These are phyloP conservation scores for Paracoccidioides brasiliensis DNA, from an alignment of 2,329 filamentous ascomycete genomes.

Conservation along the genomic window DNA sequence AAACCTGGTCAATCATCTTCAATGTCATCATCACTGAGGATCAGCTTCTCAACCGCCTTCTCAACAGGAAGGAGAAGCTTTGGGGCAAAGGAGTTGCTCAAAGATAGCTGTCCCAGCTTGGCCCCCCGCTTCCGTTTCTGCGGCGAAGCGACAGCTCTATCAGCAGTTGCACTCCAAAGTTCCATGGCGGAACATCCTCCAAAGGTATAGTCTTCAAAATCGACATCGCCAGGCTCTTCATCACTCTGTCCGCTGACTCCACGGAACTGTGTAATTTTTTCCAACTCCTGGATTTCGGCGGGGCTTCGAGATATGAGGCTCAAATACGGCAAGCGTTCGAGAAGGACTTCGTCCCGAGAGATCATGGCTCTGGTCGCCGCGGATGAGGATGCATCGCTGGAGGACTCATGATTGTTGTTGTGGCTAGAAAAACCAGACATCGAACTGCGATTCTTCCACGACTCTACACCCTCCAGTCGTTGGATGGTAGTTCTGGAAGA, in stretches of 20 bases:
- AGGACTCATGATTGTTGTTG: not conserved
- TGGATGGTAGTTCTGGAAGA: slow-evolving; percentile 2
- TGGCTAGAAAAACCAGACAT: slow-evolving; percentile 1
- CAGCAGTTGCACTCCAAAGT: slow-evolving; percentile 7
- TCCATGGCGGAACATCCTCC: slow-evolving; percentile 7
- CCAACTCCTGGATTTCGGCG: slow-evolving; percentile 43
- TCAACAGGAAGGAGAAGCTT: slow-evolving; percentile 23
- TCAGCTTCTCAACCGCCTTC: slow-evolving; percentile 49
- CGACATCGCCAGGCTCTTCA: slow-evolving; percentile 33
- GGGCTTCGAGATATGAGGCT: slow-evolving; percentile 43
- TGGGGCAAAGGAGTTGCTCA: slow-evolving; percentile 14
- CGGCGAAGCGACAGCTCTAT: slow-evolving; percentile 1
- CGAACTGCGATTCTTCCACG: slow-evolving; percentile 18
- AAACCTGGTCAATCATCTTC: slow-evolving; percentile 43
- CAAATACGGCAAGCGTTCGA: slow-evolving; percentile 82
- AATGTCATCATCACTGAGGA: slow-evolving; percentile 74
- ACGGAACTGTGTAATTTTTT: slow-evolving; percentile 55
- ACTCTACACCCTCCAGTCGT: slow-evolving; percentile 21
- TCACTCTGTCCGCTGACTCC: slow-evolving; percentile 39
- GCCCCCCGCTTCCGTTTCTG: slow-evolving; percentile 3
- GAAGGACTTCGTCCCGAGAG: slow-evolving; percentile 35
- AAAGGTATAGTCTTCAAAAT: slow-evolving; percentile 13
- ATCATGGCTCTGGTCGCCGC: slow-evolving; percentile 19
- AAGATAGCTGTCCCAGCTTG: slow-evolving; percentile 13
- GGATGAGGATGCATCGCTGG: not conserved